Conservation (phyloP, 768 basidiomycete genomes). For the Lentinula lateritia region DNA sequence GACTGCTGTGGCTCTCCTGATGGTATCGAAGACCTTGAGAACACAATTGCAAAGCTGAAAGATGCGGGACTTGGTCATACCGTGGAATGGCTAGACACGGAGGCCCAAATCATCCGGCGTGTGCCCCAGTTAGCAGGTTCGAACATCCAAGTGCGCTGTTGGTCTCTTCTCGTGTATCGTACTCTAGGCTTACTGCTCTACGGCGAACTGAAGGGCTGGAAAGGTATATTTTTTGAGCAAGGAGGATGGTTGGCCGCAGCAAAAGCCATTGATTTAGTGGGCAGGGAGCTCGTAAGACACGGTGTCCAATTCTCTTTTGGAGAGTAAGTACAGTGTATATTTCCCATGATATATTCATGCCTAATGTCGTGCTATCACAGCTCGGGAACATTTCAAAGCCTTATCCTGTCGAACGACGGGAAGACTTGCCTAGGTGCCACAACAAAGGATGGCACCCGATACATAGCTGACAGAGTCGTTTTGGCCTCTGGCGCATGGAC, state of each 20-base stretch:
- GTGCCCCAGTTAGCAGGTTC: conserved; percentile 1
- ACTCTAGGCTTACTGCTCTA: neutral
- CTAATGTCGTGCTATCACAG: neutral
- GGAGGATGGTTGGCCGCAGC: conserved; percentile 4
- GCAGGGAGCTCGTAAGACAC: neutral
- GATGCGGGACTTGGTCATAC: conserved; percentile 4
- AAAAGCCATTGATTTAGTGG: conserved; percentile 3
- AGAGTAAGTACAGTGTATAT: neutral
- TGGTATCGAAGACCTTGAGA: neutral
- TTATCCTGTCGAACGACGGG: conserved; percentile 2
- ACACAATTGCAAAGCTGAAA: neutral
- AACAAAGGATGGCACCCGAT: conserved; percentile 1
- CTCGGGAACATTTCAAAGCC: neutral
- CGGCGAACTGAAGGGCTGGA: neutral
- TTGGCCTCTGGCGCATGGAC: conserved; percentile 5
- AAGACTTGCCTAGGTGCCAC: conserved; percentile 1
- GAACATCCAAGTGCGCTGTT: neutral
- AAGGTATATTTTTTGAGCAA: neutral
- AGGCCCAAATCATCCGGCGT: neutral
- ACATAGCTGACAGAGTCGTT: conserved; percentile 4
- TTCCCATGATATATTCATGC: neutral
- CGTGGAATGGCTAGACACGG: conserved; percentile 4
- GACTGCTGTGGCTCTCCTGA: neutral
- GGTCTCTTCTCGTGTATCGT: neutral
- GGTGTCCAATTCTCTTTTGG: conserved; percentile 4